Evolutionary conservation across 305 asterid genomes (phyloP).

Genomic region (Solanum hybrid): DNA sequence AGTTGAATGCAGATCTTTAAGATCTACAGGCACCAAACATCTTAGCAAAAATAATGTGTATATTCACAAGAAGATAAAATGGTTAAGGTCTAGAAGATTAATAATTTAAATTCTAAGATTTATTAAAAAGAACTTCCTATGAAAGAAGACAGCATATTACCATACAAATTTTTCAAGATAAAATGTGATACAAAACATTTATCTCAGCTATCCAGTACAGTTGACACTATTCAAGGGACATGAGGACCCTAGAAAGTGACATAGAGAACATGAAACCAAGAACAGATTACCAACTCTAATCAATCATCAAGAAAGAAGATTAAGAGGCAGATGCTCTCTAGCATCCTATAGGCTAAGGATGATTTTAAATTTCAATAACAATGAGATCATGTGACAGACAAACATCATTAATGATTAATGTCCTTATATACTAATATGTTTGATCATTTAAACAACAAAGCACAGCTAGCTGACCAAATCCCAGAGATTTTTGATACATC

Average conservation of each 20-base stretch:
- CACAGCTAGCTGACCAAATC: neutral
- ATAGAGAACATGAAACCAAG: neutral
- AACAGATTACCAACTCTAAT: neutral
- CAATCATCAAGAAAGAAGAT: neutral
- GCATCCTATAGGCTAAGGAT: neutral
- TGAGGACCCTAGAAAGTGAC: neutral
- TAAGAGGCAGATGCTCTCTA: neutral
- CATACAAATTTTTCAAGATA: neutral
- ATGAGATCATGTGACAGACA: neutral
- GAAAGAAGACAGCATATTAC: neutral
- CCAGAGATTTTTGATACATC: neutral
- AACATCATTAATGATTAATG: neutral
- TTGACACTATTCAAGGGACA: neutral
- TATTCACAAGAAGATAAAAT: neutral
- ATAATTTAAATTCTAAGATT: neutral
- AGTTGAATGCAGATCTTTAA: neutral
- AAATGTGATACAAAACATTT: neutral
- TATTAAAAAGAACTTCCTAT: neutral
- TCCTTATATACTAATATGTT: neutral
- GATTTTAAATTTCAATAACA: neutral
- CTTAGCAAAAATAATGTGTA: neutral
- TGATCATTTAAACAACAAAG: neutral
- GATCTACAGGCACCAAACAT: neutral
- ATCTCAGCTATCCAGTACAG: neutral
- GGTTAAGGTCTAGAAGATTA: neutral